phyloP scores from a whole-genome alignment of 371 early-diverging fungal species.

The Mucor racemosus region DNA sequence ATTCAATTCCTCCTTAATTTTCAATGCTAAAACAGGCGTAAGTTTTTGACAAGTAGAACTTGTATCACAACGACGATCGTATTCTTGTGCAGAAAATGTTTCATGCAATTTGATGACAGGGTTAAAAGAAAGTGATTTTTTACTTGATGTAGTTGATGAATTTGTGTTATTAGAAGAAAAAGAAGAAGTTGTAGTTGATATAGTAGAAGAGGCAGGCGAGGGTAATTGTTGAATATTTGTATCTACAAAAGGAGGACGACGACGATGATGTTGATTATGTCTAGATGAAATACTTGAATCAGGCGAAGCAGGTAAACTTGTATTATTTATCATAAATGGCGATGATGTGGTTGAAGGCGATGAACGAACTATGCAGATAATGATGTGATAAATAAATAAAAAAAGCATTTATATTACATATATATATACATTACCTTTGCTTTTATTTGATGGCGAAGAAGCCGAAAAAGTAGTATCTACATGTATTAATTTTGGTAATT shows the following conservation, averaged over 20 bases:
- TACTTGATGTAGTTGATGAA: background rate
- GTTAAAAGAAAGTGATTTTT: slow-evolving; percentile 26
- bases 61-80: slow-evolving; percentile 71
- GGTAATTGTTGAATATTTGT: slow-evolving; percentile 8
- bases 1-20: slow-evolving; percentile 79
- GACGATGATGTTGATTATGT: slow-evolving; percentile 13
- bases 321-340: background rate
- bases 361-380: background rate
- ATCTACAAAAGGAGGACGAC: background rate
- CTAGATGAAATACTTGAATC: slow-evolving; percentile 20
- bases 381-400: background rate
- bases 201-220: slow-evolving; percentile 27
- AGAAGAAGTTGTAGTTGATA: slow-evolving; percentile 10
- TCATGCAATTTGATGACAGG: slow-evolving; percentile 42
- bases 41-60: slow-evolving; percentile 64
- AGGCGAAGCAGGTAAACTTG: slow-evolving; percentile 24
- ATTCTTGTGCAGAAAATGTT: slow-evolving; percentile 67
- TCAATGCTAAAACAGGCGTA: slow-evolving; percentile 66
- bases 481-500: slow-evolving; percentile 8
- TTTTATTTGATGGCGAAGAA: slow-evolving; percentile 1
- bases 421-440: background rate
- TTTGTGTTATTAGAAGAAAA: background rate
- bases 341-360: background rate
- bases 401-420: too few species aligned
- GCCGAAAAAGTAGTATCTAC: slow-evolving; percentile 7